These are phyloP conservation scores for Glycine soja DNA, from an alignment of 306 rosid species.

Conservation along the genomic window DNA sequence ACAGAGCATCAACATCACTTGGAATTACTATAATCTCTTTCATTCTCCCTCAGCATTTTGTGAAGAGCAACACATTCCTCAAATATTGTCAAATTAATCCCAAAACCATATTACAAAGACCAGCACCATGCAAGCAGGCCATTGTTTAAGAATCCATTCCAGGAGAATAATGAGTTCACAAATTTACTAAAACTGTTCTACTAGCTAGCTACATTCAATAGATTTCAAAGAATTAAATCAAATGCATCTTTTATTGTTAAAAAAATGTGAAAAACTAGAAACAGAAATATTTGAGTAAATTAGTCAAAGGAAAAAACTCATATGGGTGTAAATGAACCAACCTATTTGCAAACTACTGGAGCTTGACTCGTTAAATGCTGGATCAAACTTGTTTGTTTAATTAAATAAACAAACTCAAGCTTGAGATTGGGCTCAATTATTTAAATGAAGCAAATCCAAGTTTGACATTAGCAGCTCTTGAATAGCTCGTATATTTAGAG, in stretches of 20 bases:
- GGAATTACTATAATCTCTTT: neutral
- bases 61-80: constrained; percentile 3
- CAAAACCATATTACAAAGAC: neutral
- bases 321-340: neutral
- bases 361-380: too few relatives aligned
- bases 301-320: neutral
- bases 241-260: too few relatives aligned
- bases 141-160: neutral
- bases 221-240: neutral
- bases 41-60: neutral
- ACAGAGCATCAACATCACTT: constrained; percentile 25
- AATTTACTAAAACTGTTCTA: neutral
- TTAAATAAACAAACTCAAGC: too few relatives aligned
- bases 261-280: neutral
- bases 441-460: too few relatives aligned
- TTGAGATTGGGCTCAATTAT: too few relatives aligned
- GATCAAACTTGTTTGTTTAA: too few relatives aligned
- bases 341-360: too few relatives aligned
- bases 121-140: neutral
- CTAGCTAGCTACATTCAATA: neutral
- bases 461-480: too few relatives aligned
- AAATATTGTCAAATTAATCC: constrained; percentile 22
- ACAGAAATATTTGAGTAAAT: neutral
- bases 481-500: too few relatives aligned
- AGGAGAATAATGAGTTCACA: neutral